Base-by-base conservation (phyloP, 208 protist genomes). In the Leishmania major region DNA sequence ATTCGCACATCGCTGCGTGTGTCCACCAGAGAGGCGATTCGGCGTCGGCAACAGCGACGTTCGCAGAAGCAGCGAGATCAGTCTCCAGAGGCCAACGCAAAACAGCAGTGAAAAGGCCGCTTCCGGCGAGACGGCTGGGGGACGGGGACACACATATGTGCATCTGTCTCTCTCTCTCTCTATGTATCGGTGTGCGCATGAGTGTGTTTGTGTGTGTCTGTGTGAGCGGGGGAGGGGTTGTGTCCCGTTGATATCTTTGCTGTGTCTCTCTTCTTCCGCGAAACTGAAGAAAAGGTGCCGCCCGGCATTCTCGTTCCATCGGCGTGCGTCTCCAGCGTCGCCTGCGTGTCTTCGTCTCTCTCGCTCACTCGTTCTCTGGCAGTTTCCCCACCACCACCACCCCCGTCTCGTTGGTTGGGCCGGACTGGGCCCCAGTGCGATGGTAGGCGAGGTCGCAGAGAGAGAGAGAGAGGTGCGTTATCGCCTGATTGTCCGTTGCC, bases 1-100 rank as follows among this genome's bases (percentile, higher is more conserved):
- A 57, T 62, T 59, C 73, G 73, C 51, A 59, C 73, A 19, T 77
- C 73, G 19, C 40, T 51, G 51, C 73, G 73, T 25, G 35, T 62
- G 15, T n/a, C 73, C n/a, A 62, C 51, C 17, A 77, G 35, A 62
- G 51, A 51, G 53, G n/a, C 31, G 51, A 43, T 22, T 55, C 57
- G 22, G 57, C 53, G 53, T 19, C 51, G 25, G 57, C 75, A 47
- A 59, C 51, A 47, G 31, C n/a, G 49, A n/a, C 53, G 73, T 40
- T 64, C 15, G 31, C 53, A 45, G 73, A 53, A 62, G 59, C 35
- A 69, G 59, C 40, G 75, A 49, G 17, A 17, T n/a, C 37, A 78
- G 37, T 78, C 57, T 25, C 57, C 40, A 4, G 53, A 69, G 53
- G 43, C 55, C 4, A 69, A 28, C 3, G 59, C 10, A 67, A 64